Percentiles rank a stretch among this genome's conserved stretches.
Evolutionary conservation across 176 grass and related monocot genomes (phyloP).

Genomic region (Chloris gayana): DNA sequence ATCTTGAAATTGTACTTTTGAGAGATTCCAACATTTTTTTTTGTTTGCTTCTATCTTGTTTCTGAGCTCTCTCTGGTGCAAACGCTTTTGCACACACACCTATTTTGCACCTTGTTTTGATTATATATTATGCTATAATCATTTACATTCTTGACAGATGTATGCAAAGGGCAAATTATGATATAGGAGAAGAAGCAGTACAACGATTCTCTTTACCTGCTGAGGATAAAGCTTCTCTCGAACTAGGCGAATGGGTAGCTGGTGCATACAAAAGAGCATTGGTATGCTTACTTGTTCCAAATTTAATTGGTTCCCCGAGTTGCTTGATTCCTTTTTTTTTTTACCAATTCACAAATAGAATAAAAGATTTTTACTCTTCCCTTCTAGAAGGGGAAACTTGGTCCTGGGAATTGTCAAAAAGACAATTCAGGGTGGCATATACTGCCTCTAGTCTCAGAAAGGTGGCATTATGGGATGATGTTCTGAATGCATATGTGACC

Average conservation of each 20-base stretch:
- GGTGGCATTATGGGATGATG: background rate
- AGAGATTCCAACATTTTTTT: conserved; percentile 15
- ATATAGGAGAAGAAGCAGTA: conserved; percentile 91
- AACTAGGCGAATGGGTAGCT: conserved; percentile 85
- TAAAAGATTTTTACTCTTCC: background rate
- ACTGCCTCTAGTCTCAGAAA: conserved; percentile 13
- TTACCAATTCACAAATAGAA: background rate
- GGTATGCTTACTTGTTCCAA: conserved; percentile 42
- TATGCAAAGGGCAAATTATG: conserved; percentile 94
- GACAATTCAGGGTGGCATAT: conserved; percentile 11
- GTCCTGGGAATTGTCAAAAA: background rate
- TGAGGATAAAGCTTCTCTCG: conserved; percentile 93
- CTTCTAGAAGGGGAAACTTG: background rate
- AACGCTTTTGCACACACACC: background rate
- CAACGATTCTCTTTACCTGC: conserved; percentile 84
- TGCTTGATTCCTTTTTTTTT: conserved; percentile 3
- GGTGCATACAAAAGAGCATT: conserved; percentile 78
- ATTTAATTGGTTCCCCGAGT: background rate
- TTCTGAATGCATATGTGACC: background rate
- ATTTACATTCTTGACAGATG: conserved; percentile 65
- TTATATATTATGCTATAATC: conserved; percentile 33
- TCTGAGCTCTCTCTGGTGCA: background rate
- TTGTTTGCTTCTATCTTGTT: background rate
- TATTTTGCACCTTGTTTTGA: background rate
- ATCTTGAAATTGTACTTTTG: conserved; percentile 18